Evolutionary conservation across 2,329 filamentous ascomycete species (phyloP).

Genomic region (Talaromyces sp.): DNA sequence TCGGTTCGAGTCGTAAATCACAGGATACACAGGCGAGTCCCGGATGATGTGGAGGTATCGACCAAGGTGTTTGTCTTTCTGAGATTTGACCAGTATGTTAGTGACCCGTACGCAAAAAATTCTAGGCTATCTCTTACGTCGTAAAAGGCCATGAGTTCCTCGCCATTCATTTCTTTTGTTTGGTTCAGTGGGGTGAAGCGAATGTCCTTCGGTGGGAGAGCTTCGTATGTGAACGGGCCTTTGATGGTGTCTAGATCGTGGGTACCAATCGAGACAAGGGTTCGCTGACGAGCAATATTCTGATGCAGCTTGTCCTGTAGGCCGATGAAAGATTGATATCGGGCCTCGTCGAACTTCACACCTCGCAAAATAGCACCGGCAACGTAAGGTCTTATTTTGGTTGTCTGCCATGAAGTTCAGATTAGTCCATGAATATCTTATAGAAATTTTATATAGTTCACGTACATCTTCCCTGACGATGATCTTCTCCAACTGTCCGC

Average conservation of each 20-base stretch:
- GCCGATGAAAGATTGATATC: constrained; percentile 95
- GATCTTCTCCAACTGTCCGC: constrained; percentile 73
- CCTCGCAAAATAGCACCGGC: constrained; percentile 85
- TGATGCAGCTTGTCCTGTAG: constrained; percentile 98
- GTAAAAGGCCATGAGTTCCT: constrained; percentile 90
- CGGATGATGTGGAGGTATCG: constrained; percentile 91
- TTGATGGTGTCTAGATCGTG: constrained; percentile 92
- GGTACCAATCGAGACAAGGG: constrained; percentile 93
- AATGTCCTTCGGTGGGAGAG: constrained; percentile 84
- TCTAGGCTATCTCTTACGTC: constrained; percentile 48
- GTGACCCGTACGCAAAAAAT: neutral
- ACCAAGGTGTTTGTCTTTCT: constrained; percentile 87
- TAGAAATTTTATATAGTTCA: neutral
- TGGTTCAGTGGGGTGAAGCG: constrained; percentile 89
- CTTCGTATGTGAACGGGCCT: constrained; percentile 96
- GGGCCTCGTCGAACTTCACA: constrained; percentile 83
- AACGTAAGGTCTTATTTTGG: constrained; percentile 78
- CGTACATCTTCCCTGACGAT: constrained; percentile 66
- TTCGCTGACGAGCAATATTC: constrained; percentile 88
- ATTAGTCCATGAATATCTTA: constrained; percentile 8
- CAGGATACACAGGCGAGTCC: constrained; percentile 89
- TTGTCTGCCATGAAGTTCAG: constrained; percentile 50
- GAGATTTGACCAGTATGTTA: constrained; percentile 13
- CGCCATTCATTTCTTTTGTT: constrained; percentile 78
- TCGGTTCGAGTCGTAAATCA: constrained; percentile 85